These are phyloP conservation scores for Sphaerobolus stellatus DNA, from an alignment of 1,284 basidiomycete species.

Conservation along the genomic window DNA sequence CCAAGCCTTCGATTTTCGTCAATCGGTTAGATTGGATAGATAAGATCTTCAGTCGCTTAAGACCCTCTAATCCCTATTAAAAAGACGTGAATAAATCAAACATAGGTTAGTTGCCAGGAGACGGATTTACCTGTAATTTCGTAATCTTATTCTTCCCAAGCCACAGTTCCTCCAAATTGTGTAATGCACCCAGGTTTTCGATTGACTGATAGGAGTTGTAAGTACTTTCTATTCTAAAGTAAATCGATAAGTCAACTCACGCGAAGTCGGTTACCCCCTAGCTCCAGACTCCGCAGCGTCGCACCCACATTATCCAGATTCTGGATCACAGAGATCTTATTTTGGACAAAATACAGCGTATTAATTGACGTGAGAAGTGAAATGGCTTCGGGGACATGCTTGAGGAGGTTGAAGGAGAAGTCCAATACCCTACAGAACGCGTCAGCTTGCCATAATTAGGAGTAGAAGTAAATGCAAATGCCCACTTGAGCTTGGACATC, in stretches of 20 bases:
- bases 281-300: slow-evolving; percentile 80
- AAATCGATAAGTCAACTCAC: slow-evolving; percentile 41
- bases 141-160: slow-evolving; percentile 97
- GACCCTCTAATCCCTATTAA: slow-evolving; percentile 58
- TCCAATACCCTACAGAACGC: slow-evolving; percentile 71
- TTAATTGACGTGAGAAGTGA: slow-evolving; percentile 60
- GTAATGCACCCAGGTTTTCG: slow-evolving; percentile 81
- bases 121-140: slow-evolving; percentile 67
- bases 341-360: slow-evolving; percentile 94
- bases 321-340: slow-evolving; percentile 84
- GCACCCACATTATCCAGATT: slow-evolving; percentile 60
- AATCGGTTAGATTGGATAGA: slow-evolving; percentile 94
- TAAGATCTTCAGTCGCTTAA: slow-evolving; percentile 76
- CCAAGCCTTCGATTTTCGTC: slow-evolving; percentile 81
- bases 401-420: slow-evolving; percentile 92
- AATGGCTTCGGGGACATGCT: slow-evolving; percentile 64
- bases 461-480: slow-evolving; percentile 17
- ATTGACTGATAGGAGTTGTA: slow-evolving; percentile 59
- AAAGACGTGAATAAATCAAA: slow-evolving; percentile 17
- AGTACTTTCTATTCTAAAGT: neutral
- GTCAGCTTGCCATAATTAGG: slow-evolving; percentile 6
- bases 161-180: slow-evolving; percentile 91
- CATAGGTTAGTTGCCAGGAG: slow-evolving; percentile 11
- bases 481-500: slow-evolving; percentile 68
- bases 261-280: slow-evolving; percentile 90